These are phyloP conservation scores for Phaseolus lunatus DNA, from an alignment of 306 rosid genomes.

Conservation along the genomic window DNA sequence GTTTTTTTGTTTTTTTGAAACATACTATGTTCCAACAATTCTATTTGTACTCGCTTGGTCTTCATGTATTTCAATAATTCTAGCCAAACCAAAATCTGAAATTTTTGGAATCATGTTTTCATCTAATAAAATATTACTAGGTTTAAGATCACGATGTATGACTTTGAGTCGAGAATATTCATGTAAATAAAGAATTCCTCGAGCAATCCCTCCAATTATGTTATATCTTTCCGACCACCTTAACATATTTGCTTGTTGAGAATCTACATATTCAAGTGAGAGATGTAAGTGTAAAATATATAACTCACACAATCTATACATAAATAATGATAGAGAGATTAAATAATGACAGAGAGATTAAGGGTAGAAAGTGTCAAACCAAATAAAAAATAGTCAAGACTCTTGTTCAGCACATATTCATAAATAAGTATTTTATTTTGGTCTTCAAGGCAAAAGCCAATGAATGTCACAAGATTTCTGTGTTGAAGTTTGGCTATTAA, in stretches of 20 bases:
- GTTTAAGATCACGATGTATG: too few relatives aligned
- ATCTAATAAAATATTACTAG: too few relatives aligned
- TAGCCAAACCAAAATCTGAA: not conserved
- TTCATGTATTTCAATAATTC: conserved; percentile 7
- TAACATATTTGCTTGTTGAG: not conserved
- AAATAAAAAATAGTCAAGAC: not conserved
- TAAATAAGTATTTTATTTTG: not conserved
- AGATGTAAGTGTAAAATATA: not conserved
- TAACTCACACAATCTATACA: not conserved
- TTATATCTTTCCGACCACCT: too few relatives aligned
- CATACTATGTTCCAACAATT: not conserved
- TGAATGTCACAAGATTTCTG: not conserved
- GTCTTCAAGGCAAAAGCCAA: not conserved
- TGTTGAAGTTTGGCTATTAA: not conserved
- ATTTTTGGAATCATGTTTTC: too few relatives aligned
- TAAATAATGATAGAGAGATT: too few relatives aligned
- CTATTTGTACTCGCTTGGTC: not conserved
- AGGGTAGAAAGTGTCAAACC: not conserved
- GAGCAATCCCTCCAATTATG: too few relatives aligned
- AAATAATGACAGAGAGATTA: too few relatives aligned
- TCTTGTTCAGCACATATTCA: not conserved
- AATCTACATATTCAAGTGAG: not conserved
- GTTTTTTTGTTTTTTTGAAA: not conserved
- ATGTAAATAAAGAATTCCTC: too few relatives aligned
- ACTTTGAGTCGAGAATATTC: too few relatives aligned